Evolutionary conservation across 2,329 filamentous ascomycete species (phyloP).

Genomic region (Torrubiella hemipterigena): DNA sequence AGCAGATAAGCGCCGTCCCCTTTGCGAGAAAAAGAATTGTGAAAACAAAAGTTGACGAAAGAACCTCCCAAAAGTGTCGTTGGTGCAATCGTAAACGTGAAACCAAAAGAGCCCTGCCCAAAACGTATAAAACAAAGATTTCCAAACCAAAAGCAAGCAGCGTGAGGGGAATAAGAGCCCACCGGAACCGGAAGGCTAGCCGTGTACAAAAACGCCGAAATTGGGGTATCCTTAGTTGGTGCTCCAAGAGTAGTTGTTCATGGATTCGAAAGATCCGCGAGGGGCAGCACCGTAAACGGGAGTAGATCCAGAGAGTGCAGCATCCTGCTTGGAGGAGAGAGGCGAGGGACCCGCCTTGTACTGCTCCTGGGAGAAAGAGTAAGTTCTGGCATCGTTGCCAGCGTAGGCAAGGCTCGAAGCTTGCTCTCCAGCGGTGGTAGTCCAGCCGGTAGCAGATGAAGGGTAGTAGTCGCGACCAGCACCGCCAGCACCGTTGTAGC

Average conservation of each 20-base stretch:
- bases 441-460: conserved; percentile 34
- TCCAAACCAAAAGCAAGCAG: neutral
- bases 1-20: too few species aligned
- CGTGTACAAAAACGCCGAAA: conserved; percentile 2
- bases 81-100: too few species aligned
- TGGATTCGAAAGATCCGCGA: conserved; percentile 32
- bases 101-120: conserved; percentile 3
- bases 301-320: conserved; percentile 23
- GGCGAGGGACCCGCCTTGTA: conserved; percentile 28
- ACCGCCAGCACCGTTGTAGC: conserved; percentile 15
- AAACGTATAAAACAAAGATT: neutral
- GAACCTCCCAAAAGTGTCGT: too few species aligned
- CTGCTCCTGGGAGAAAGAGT: conserved; percentile 34
- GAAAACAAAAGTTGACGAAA: too few species aligned
- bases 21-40: too few species aligned
- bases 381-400: conserved; percentile 32
- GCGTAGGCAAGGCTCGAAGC: conserved; percentile 32
- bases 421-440: conserved; percentile 34
- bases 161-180: conserved; percentile 4
- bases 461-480: conserved; percentile 40
- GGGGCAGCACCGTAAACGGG: conserved; percentile 25
- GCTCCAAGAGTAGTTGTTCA: conserved; percentile 48
- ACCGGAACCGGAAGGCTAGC: too few species aligned
- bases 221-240: conserved; percentile 22
- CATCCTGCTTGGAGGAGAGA: conserved; percentile 19